These are phyloP conservation scores for Pisolithus microcarpus DNA, from an alignment of 768 basidiomycete genomes.

Conservation along the genomic window DNA sequence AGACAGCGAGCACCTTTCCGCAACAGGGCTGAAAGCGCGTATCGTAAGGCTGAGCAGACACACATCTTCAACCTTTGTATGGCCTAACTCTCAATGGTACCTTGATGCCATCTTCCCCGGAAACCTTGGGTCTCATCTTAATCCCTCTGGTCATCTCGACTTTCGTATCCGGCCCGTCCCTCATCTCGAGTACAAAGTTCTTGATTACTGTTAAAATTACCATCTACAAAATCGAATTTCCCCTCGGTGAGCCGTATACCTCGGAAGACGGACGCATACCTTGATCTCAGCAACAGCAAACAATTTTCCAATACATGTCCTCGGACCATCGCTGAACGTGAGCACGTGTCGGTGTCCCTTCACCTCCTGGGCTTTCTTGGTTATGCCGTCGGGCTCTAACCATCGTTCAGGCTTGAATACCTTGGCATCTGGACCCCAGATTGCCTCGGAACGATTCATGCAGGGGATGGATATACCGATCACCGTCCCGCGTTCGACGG, in stretches of 20 bases:
- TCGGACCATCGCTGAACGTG: slow-evolving; percentile 24
- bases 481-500: slow-evolving; percentile 42
- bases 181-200: slow-evolving; percentile 30
- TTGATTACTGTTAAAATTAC: slow-evolving; percentile 32
- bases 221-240: slow-evolving; percentile 20
- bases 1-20: too few relatives aligned
- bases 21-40: too few relatives aligned
- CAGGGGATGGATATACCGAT: slow-evolving; percentile 35
- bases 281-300: slow-evolving; percentile 25
- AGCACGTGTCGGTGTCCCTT: slow-evolving; percentile 23
- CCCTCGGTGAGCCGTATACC: slow-evolving; percentile 1
- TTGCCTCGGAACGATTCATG: slow-evolving; percentile 41
- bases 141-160: slow-evolving; percentile 5
- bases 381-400: slow-evolving; percentile 13
- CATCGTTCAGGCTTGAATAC: slow-evolving; percentile 20
- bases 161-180: slow-evolving; percentile 29
- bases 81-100: slow-evolving; percentile 17
- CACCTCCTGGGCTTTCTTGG: slow-evolving; percentile 12
- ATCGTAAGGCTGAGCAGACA: too few relatives aligned
- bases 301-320: slow-evolving; percentile 20
- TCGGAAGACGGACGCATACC: slow-evolving; percentile 7
- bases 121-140: slow-evolving; percentile 6
- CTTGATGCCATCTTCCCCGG: slow-evolving; percentile 15
- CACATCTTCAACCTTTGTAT: slow-evolving; percentile 6
- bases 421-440: slow-evolving; percentile 52